Evolutionary conservation across 176 grass and related monocot species (phyloP).

Genomic region (Oryza coarctata): DNA sequence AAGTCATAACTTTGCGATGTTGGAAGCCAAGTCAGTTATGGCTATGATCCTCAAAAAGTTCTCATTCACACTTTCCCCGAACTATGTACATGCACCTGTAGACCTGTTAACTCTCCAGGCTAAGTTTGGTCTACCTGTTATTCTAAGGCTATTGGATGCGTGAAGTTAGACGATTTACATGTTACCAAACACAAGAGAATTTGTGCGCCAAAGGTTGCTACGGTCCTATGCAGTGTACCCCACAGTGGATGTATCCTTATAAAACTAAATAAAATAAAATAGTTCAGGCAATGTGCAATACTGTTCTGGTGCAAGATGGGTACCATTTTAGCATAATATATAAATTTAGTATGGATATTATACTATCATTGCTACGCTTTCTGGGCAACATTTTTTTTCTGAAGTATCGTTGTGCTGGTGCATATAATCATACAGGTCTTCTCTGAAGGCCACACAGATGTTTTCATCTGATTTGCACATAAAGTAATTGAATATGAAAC

Average conservation of each 20-base stretch:
- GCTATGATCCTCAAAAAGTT: constrained; percentile 7
- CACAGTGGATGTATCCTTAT: neutral
- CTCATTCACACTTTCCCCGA: constrained; percentile 24
- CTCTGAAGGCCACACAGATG: neutral
- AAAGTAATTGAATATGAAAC: neutral
- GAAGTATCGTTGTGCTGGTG: neutral
- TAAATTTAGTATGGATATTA: neutral
- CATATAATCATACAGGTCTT: neutral
- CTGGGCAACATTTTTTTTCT: neutral
- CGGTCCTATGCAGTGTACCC: neutral
- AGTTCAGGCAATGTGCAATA: neutral
- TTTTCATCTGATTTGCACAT: neutral
- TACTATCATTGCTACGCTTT: neutral
- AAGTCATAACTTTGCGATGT: constrained; percentile 15
- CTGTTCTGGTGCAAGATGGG: neutral
- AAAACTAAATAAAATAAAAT: neutral
- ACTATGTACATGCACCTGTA: constrained; percentile 14
- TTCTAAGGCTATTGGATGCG: neutral
- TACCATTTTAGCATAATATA: neutral
- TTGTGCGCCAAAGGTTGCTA: neutral
- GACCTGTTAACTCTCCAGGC: neutral
- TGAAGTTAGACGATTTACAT: neutral
- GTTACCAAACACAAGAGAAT: neutral
- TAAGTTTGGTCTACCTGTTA: constrained; percentile 16
- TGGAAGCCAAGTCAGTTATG: constrained; percentile 35